Evolutionary conservation across 1,284 basidiomycete species (phyloP), one percentile per base, ranked within the genome.

Genomic region (Ganoderma lucidum): DNA sequence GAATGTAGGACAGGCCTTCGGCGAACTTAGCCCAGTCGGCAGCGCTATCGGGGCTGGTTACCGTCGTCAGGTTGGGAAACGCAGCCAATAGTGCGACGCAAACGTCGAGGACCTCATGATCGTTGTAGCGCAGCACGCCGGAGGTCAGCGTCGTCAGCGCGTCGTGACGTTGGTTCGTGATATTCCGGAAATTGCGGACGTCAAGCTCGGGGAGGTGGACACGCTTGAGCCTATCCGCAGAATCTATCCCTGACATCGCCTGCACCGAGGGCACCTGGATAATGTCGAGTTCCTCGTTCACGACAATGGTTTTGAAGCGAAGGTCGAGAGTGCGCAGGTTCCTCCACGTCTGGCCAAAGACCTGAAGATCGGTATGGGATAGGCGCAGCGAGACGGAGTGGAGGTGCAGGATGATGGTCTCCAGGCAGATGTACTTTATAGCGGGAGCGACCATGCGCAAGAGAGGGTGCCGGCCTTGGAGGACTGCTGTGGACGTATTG

Each of bases 1-100:
- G 42, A 15, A 44, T 19, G 42, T 9, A 15, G 2, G 17, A 2
- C 42, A 44, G 17, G 3, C 3, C 42, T 44, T 44, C 3, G 15
- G 15, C 2, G 99, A 94, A 19, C 28, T 30, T 51, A 6, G 1
- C 10, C 48, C 48, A 51, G 2, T 28, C n/a, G 2, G 48, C 4
- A n/a, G 19, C 48, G 48, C 48, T 51, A 10, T n/a, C 48, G n/a
- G 6, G n/a, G 1, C 23, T n/a, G 1, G 48, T 51, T 6, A 51
- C 48, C 8, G 48, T 28, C 23, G 8, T 28, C 48, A 51, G 9
- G 19, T 5, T 12, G 4, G n/a, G 48, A 9, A 8, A 51, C 19
- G n/a, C 48, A 10, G 8, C 6, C 48, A n/a, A 12, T 28, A 51
- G 10, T 4, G n/a, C 48, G 1, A 51, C 19, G 19, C n/a, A 51